Conservation (phyloP, 2,329 filamentous ascomycete species). For the Furcasterigmium furcatum region DNA sequence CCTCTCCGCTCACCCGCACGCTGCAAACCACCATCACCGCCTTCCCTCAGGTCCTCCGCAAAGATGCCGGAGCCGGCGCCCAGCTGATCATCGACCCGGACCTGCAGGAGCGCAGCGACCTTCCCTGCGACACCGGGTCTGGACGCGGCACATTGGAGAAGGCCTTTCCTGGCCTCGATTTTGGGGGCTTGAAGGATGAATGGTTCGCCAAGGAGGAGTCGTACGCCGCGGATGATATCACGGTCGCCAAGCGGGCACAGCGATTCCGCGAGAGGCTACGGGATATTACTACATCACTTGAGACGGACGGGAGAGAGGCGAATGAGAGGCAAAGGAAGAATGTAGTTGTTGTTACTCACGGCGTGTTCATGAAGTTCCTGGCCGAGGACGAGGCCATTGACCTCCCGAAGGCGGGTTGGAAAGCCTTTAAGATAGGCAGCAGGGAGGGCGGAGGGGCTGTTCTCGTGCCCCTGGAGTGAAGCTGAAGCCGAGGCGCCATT, state of each 20-base stretch:
- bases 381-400: slow-evolving; percentile 19
- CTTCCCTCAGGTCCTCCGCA: slow-evolving; percentile 7
- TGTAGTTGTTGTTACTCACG: slow-evolving; percentile 24
- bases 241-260: slow-evolving; percentile 12
- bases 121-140: slow-evolving; percentile 20
- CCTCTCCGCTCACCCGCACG: slow-evolving; percentile 12
- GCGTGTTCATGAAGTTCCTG: slow-evolving; percentile 25
- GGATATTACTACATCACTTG: slow-evolving; percentile 3
- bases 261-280: slow-evolving; percentile 11
- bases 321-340: slow-evolving; percentile 8
- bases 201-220: slow-evolving; percentile 17
- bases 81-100: slow-evolving; percentile 14
- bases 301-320: neutral
- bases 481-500: too few species aligned
- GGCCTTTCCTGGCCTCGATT: slow-evolving; percentile 13
- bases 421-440: slow-evolving; percentile 15
- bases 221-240: slow-evolving; percentile 14
- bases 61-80: slow-evolving; percentile 1
- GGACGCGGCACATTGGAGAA: slow-evolving; percentile 5
- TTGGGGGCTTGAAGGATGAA: slow-evolving; percentile 5
- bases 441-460: slow-evolving; percentile 3
- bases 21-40: slow-evolving; percentile 10
- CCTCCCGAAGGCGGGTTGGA: slow-evolving; percentile 26
- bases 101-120: slow-evolving; percentile 19
- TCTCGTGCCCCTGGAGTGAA: slow-evolving; percentile 1